Percentiles rank a stretch among this genome's conserved stretches.
Conservation (phyloP, 176 grass and related monocot genomes). For the Thinopyrum elongatum region DNA sequence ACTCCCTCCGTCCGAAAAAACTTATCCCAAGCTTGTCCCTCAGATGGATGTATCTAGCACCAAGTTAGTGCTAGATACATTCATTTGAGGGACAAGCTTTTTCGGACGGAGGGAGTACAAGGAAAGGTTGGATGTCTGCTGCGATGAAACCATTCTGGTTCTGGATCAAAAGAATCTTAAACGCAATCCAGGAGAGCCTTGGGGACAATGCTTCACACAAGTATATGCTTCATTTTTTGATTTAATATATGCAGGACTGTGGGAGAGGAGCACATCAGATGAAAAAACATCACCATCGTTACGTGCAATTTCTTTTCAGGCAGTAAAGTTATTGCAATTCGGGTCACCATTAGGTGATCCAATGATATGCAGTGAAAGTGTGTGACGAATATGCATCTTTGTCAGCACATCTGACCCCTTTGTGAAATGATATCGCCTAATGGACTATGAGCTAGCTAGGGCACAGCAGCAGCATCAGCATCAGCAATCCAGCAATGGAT, state of each 20-base stretch:
- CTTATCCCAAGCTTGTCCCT: no score
- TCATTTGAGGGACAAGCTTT: no score
- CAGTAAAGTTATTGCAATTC: background rate
- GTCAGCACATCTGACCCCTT: background rate
- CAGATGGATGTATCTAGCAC: no score
- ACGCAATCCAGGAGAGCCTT: background rate
- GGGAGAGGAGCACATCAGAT: background rate
- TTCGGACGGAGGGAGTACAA: no score
- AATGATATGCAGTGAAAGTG: background rate
- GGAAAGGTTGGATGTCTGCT: no score
- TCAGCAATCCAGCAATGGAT: background rate
- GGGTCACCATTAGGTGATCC: background rate
- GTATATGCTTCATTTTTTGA: background rate
- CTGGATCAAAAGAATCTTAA: background rate
- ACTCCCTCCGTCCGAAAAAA: no score
- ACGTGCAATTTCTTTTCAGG: background rate
- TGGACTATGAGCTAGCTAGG: background rate
- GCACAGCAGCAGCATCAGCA: background rate
- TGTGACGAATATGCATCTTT: background rate
- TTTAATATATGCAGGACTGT: background rate
- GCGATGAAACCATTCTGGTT: background rate
- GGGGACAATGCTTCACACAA: background rate
- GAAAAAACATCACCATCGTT: no score
- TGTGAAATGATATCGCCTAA: background rate
- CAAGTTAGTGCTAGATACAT: no score